Evolutionary conservation across 2,329 filamentous ascomycete species (phyloP).

Genomic region (Aspergillus sp.): DNA sequence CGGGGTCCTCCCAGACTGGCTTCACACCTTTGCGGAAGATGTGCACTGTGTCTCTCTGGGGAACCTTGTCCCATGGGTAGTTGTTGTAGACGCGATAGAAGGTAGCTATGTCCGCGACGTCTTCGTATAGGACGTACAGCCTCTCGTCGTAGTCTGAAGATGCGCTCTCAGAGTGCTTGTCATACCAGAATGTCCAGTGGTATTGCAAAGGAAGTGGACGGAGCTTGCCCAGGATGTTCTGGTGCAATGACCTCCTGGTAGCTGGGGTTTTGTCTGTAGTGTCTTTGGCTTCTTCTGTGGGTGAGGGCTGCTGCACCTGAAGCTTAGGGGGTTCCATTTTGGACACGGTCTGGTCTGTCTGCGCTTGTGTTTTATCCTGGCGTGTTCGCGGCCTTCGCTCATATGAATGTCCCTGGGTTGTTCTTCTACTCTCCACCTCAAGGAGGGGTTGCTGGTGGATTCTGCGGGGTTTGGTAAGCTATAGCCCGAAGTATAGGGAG

Average conservation of each 20-base stretch:
- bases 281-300: slow-evolving; percentile 16
- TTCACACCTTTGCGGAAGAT: slow-evolving; percentile 76
- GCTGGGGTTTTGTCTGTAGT: slow-evolving; percentile 5
- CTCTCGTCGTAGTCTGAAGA: slow-evolving; percentile 29
- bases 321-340: slow-evolving; percentile 24
- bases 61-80: slow-evolving; percentile 72
- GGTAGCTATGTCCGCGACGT: slow-evolving; percentile 44
- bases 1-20: slow-evolving; percentile 80
- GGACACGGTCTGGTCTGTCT: background rate
- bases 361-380: background rate
- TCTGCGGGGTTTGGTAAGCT: background rate
- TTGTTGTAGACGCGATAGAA: slow-evolving; percentile 84
- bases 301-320: slow-evolving; percentile 20
- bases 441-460: background rate
- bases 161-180: slow-evolving; percentile 37
- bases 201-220: slow-evolving; percentile 49
- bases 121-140: slow-evolving; percentile 40
- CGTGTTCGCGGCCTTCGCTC: background rate
- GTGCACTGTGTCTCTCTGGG: slow-evolving; percentile 75
- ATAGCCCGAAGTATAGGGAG: background rate
- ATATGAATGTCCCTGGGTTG: background rate
- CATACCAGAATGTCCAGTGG: slow-evolving; percentile 50
- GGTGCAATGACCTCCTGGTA: slow-evolving; percentile 40
- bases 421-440: background rate
- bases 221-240: slow-evolving; percentile 46